Evolutionary conservation across 192 early-diverging fungal genomes (phyloP).

Genomic region (Funneliformis mosseae): DNA sequence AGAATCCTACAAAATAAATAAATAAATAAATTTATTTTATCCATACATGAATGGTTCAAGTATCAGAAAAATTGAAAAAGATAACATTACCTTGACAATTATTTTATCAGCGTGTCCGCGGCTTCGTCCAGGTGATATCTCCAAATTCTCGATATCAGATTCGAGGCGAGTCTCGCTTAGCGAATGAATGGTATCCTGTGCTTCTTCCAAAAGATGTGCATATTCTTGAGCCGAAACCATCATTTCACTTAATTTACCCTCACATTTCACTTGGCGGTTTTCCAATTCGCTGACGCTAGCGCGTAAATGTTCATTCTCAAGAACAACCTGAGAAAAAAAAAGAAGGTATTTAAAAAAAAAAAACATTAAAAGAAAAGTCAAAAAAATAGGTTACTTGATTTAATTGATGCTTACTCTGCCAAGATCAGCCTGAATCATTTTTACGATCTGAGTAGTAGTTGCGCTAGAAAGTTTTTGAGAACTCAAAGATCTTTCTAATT

Average conservation of each 20-base stretch:
- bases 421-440: conserved; percentile 60
- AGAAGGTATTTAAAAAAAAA: background rate
- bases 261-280: conserved; percentile 55
- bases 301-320: conserved; percentile 56
- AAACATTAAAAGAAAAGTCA: background rate
- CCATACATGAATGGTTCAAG: no score
- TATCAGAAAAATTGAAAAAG: background rate
- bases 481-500: conserved; percentile 54
- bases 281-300: conserved; percentile 58
- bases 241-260: conserved; percentile 56
- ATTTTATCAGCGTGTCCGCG: conserved; percentile 28
- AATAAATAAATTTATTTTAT: background rate
- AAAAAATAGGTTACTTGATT: background rate
- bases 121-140: conserved; percentile 33
- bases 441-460: conserved; percentile 60
- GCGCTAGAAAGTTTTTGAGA: conserved; percentile 59
- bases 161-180: conserved; percentile 50
- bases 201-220: conserved; percentile 57
- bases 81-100: conserved; percentile 24
- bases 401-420: conserved; percentile 42
- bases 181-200: conserved; percentile 62
- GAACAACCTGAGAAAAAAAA: conserved; percentile 40
- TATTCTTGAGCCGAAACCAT: conserved; percentile 61
- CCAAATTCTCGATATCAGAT: conserved; percentile 46
- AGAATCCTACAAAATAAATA: conserved; percentile 34